Conservation (phyloP, 306 rosid genomes). For the Gleditsia sinensis region DNA sequence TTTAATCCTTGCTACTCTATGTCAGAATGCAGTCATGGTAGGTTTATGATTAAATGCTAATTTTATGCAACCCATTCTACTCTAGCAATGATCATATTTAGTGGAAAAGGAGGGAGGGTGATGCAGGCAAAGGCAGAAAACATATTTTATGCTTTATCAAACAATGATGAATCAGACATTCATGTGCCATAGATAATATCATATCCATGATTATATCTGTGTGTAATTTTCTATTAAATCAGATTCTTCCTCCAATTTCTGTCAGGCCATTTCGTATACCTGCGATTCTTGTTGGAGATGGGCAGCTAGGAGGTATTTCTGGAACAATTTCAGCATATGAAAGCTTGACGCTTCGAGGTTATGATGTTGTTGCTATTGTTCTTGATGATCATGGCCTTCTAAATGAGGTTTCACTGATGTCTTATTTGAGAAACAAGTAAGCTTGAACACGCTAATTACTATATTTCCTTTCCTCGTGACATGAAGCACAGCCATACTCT, state of each 20-base stretch:
- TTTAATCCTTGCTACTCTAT: constrained; percentile 22
- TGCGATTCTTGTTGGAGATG: constrained; percentile 91
- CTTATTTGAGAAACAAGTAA: constrained; percentile 78
- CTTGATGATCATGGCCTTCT: constrained; percentile 85
- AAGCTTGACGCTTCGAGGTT: constrained; percentile 82
- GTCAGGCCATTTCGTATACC: constrained; percentile 89
- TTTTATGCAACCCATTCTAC: background rate
- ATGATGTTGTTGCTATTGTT: constrained; percentile 78
- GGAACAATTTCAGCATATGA: constrained; percentile 95
- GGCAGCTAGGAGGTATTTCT: constrained; percentile 88
- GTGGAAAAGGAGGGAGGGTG: background rate
- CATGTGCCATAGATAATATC: background rate
- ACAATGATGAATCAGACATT: constrained; percentile 5
- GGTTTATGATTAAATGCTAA: constrained; percentile 3
- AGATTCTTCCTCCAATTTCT: constrained; percentile 29
- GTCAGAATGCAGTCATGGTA: background rate
- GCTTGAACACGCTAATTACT: constrained; percentile 9
- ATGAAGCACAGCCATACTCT: background rate
- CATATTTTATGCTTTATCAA: background rate
- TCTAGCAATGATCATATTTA: background rate
- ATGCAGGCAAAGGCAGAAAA: constrained; percentile 3
- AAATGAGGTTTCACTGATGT: constrained; percentile 74
- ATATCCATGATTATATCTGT: background rate
- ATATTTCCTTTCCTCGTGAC: constrained; percentile 29
- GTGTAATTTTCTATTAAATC: background rate